Conservation (phyloP, 2,329 filamentous ascomycete species). For the Teratosphaeria epicoccoides region DNA sequence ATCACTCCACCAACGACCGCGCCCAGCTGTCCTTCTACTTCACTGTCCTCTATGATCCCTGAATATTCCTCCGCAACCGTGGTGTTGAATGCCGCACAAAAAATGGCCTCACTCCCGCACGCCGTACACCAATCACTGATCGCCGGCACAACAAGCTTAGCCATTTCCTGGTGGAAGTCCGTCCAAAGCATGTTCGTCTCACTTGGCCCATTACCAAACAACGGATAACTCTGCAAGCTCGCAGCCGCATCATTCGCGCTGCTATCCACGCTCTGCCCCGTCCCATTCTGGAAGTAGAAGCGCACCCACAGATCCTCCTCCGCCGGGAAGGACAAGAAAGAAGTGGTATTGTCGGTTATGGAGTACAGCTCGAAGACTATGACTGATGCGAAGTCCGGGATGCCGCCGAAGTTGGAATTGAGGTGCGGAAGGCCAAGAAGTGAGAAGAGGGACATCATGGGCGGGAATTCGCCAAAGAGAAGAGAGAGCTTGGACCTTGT, state of each 20-base stretch:
- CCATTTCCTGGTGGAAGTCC: slow-evolving; percentile 40
- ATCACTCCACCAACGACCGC: slow-evolving; percentile 45
- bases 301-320: slow-evolving; percentile 42
- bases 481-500: slow-evolving; percentile 25
- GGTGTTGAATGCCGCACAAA: slow-evolving; percentile 38
- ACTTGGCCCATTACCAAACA: slow-evolving; percentile 41
- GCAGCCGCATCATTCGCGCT: slow-evolving; percentile 5
- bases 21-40: slow-evolving; percentile 6
- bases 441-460: slow-evolving; percentile 42
- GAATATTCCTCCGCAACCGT: slow-evolving; percentile 4
- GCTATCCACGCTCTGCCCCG: slow-evolving; percentile 20
- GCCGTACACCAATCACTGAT: slow-evolving; percentile 37
- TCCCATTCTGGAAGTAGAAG: slow-evolving; percentile 49
- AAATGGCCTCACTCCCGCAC: slow-evolving; percentile 39
- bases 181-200: slow-evolving; percentile 38
- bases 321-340: slow-evolving; percentile 26
- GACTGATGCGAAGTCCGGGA: slow-evolving; percentile 39
- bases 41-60: background rate
- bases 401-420: slow-evolving; percentile 37
- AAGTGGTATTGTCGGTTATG: slow-evolving; percentile 20
- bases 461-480: slow-evolving; percentile 40
- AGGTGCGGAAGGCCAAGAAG: slow-evolving; percentile 31
- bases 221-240: slow-evolving; percentile 34
- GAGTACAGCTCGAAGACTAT: slow-evolving; percentile 45
- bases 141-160: slow-evolving; percentile 32